Evolutionary conservation across 768 basidiomycete genomes (phyloP).

Genomic region (Lanmaoa pseudosensibilis): DNA sequence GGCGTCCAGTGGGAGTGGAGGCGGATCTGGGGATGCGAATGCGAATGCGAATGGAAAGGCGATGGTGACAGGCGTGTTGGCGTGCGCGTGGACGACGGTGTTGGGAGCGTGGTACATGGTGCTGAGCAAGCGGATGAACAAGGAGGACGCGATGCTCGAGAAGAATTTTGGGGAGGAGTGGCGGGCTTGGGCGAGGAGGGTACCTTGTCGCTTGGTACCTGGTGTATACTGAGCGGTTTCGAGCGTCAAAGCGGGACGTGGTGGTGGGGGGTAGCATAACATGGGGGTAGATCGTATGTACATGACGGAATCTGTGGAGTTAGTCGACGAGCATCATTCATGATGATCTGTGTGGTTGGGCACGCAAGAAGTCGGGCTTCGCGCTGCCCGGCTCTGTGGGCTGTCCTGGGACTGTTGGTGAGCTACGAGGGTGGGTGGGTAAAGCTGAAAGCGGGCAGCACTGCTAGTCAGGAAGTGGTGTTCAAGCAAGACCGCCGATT

Average conservation of each 20-base stretch:
- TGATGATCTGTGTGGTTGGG: no score
- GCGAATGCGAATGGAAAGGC: background rate
- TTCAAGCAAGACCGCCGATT: no score
- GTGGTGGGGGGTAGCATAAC: no score
- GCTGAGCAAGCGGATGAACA: conserved; percentile 18
- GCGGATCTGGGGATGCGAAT: background rate
- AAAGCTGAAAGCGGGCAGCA: no score
- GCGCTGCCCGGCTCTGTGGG: no score
- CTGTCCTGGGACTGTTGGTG: no score
- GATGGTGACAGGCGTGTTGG: background rate
- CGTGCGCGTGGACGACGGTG: background rate
- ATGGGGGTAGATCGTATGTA: no score
- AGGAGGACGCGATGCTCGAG: conserved; percentile 33
- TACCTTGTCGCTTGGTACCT: conserved; percentile 26
- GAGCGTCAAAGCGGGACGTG: background rate
- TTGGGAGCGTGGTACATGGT: background rate
- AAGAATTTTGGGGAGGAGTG: conserved; percentile 27
- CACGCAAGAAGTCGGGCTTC: no score
- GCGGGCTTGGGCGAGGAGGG: conserved; percentile 23
- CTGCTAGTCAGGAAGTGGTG: no score
- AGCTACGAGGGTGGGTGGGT: no score
- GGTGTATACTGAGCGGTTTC: conserved; percentile 15
- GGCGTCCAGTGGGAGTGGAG: background rate
- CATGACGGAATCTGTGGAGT: no score
- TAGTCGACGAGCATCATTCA: no score